Percentiles rank a stretch among this genome's conserved stretches.
Evolutionary conservation across 176 grass and related monocot genomes (phyloP).

Genomic region (Phoenix dactylifera): DNA sequence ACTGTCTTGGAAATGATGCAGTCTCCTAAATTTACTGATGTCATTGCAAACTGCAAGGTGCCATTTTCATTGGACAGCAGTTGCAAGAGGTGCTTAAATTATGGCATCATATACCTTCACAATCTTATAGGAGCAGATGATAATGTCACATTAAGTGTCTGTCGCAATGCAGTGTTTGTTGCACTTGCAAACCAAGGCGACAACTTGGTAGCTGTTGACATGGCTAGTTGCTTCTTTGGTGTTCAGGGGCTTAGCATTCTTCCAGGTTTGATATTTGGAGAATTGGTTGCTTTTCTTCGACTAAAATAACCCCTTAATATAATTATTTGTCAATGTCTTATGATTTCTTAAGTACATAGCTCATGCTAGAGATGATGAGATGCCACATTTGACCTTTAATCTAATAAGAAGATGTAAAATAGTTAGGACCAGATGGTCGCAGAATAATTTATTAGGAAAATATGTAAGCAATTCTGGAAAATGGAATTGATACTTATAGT

Average conservation of each 20-base stretch:
- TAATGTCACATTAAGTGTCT: slow-evolving; percentile 78
- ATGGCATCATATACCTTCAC: slow-evolving; percentile 74
- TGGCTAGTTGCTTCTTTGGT: slow-evolving; percentile 88
- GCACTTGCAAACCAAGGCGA: slow-evolving; percentile 65
- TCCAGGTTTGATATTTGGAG: slow-evolving; percentile 38
- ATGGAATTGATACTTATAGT: no score
- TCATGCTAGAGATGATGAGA: no score
- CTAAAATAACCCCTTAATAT: not conserved
- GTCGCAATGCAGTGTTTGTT: slow-evolving; percentile 77
- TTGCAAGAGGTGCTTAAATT: slow-evolving; percentile 95
- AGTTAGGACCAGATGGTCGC: no score
- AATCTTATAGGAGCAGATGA: slow-evolving; percentile 64
- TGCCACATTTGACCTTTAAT: no score
- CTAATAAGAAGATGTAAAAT: no score
- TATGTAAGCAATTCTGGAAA: no score
- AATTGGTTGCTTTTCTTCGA: slow-evolving; percentile 13
- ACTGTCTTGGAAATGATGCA: slow-evolving; percentile 97
- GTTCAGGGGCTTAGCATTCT: slow-evolving; percentile 66
- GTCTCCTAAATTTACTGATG: slow-evolving; percentile 70
- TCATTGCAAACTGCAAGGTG: slow-evolving; percentile 70
- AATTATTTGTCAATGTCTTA: no score
- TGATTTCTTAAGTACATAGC: no score
- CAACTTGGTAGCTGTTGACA: slow-evolving; percentile 46
- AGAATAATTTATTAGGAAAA: no score
- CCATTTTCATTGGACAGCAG: slow-evolving; percentile 68